These are phyloP conservation scores for Artemisia argyi DNA, from an alignment of 129 eudicot species.

Conservation along the genomic window DNA sequence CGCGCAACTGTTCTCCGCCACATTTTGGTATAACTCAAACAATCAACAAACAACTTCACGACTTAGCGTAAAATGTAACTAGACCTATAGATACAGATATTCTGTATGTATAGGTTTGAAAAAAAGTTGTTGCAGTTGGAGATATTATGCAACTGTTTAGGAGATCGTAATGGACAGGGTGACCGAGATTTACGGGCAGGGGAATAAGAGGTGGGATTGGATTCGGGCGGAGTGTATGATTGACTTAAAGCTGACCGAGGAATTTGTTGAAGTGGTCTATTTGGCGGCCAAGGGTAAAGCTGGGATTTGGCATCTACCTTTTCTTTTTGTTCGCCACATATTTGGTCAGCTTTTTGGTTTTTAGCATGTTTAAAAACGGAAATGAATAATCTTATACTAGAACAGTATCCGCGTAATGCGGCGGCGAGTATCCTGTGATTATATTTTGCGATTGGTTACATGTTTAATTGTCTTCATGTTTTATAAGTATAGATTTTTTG, in stretches of 20 bases:
- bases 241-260: conserved; percentile 22
- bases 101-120: conserved; percentile 21
- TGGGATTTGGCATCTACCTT: background rate
- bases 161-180: conserved; percentile 12
- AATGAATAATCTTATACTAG: too few relatives aligned
- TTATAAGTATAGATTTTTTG: too few relatives aligned
- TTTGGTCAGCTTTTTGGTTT: conserved; percentile 14
- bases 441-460: too few relatives aligned
- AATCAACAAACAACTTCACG: too few relatives aligned
- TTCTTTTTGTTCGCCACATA: conserved; percentile 31
- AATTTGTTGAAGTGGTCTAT: conserved; percentile 1
- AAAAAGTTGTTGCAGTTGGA: background rate
- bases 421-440: too few relatives aligned
- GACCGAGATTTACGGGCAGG: conserved; percentile 43
- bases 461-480: too few relatives aligned
- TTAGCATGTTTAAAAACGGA: background rate
- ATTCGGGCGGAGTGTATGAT: conserved; percentile 19
- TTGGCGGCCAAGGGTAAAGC: conserved; percentile 30
- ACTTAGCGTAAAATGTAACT: background rate
- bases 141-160: conserved; percentile 14
- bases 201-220: conserved; percentile 23
- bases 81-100: conserved; percentile 16
- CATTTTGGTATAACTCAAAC: too few relatives aligned
- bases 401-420: too few relatives aligned
- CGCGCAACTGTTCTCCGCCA: conserved; percentile 48